A percentile compares a stretch with the other conserved stretches of the same genome.
Evolutionary conservation across 2,329 filamentous ascomycete species (phyloP).

Genomic region (Gaeumannomyces tritici): DNA sequence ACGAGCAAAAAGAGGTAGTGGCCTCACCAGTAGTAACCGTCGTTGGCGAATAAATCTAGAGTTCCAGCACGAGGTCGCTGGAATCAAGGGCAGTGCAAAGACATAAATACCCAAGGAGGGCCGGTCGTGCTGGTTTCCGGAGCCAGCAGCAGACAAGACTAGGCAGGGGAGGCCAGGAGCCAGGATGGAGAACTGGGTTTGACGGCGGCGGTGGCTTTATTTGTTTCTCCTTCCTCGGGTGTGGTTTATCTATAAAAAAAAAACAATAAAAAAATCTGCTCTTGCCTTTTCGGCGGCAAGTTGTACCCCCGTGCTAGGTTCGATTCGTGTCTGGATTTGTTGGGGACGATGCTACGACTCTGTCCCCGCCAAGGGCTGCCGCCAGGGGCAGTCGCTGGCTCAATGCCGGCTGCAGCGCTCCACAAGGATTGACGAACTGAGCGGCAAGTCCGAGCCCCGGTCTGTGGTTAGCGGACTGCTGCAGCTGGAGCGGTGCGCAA

Average conservation of each 20-base stretch:
- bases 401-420: neutral
- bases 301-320: neutral
- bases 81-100: neutral
- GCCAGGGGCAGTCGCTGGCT: neutral
- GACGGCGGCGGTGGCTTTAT: neutral
- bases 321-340: conserved; percentile 2
- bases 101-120: neutral
- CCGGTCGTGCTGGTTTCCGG: neutral
- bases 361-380: neutral
- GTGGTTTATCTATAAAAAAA: neutral
- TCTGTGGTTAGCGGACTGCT: neutral
- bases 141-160: neutral
- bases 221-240: neutral
- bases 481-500: neutral
- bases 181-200: neutral
- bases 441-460: neutral
- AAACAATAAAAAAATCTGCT: too few relatives aligned
- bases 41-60: neutral
- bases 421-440: neutral
- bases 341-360: neutral
- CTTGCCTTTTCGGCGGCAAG: neutral
- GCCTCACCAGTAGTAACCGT: too few relatives aligned
- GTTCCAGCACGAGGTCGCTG: neutral
- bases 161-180: neutral
- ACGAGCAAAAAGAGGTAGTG: too few relatives aligned